Conservation (phyloP, 1,284 basidiomycete genomes). For the Mrakiaceae sp. region DNA sequence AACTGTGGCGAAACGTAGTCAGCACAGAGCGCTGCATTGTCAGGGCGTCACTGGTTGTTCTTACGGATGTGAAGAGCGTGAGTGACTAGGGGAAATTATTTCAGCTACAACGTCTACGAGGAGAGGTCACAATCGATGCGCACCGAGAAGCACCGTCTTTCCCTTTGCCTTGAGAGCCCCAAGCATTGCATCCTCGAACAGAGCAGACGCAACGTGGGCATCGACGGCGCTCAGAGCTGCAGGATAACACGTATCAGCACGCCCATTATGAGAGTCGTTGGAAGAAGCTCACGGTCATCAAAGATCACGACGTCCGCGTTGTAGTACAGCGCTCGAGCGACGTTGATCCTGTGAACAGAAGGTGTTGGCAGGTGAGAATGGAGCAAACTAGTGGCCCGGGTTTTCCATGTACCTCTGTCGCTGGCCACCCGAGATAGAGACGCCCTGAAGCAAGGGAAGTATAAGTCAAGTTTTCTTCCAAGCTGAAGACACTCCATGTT, state of each 20-base stretch:
- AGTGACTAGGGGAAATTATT: constrained; percentile 43
- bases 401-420: constrained; percentile 27
- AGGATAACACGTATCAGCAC: constrained; percentile 3
- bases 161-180: constrained; percentile 44
- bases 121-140: neutral
- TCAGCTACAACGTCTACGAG: neutral
- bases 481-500: neutral
- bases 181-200: constrained; percentile 57
- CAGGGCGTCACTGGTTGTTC: no score
- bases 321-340: constrained; percentile 60
- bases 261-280: constrained; percentile 30
- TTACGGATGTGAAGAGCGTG: constrained; percentile 53
- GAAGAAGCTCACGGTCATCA: constrained; percentile 46
- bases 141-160: constrained; percentile 44
- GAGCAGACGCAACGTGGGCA: constrained; percentile 55
- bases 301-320: constrained; percentile 57
- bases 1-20: constrained; percentile 17
- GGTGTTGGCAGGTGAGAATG: neutral
- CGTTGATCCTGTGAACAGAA: constrained; percentile 44
- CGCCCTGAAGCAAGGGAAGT: constrained; percentile 19
- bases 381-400: no score
- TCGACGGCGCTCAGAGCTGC: constrained; percentile 39
- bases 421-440: constrained; percentile 44
- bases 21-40: no score
- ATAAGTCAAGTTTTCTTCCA: neutral